Base-by-base conservation (phyloP, 805 yeast genomes). In the Tetrapisispora namnaoensis region DNA sequence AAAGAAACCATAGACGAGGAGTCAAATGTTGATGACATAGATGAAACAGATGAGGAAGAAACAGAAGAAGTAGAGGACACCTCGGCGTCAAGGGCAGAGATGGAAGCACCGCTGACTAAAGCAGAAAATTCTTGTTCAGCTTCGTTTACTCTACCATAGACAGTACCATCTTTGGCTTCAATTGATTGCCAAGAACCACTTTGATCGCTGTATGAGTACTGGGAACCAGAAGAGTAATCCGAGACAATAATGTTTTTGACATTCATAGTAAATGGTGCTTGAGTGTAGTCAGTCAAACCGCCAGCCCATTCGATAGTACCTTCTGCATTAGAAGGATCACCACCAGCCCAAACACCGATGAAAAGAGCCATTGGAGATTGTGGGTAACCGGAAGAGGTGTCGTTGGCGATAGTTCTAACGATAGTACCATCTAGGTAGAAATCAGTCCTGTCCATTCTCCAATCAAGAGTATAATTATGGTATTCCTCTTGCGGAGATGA, bases 281-380 rank as follows among this genome's bases (percentile, higher is more conserved):
- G 60, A 4, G 76, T 53, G 59, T 79, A 83, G 60, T 85, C 82
- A 14, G 88, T 79, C 18, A 55, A 50, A 49, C 95, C 95, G 50
- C 91, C 91, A 4, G 91, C 88, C 93, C 93, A 84, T 58, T 78
- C 79, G 49, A 84, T 82, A 1, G 90, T 83, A 45, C 91, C 91
- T 37, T 70, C 70, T 7, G 73, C 70, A 57, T 83, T 83, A 24
- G 70, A 56, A 28, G 84, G 70, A 64, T 83, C 89, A 62, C 93
- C 93, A 58, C 90, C 91, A 4, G 89, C 89, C 91, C 93, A 84
- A 32, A 80, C 68, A 54, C 93, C 91, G 52, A 78, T 70, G 61
- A 70, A 74, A 13, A 84, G 62, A 54, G 70, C 74, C 90, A 89
- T 86, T 44, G 97, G 97, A n/a, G 88, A 71, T 69, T 89, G 95